Conservation (phyloP, 257 asterid genomes). For the Fraxinus americana region DNA sequence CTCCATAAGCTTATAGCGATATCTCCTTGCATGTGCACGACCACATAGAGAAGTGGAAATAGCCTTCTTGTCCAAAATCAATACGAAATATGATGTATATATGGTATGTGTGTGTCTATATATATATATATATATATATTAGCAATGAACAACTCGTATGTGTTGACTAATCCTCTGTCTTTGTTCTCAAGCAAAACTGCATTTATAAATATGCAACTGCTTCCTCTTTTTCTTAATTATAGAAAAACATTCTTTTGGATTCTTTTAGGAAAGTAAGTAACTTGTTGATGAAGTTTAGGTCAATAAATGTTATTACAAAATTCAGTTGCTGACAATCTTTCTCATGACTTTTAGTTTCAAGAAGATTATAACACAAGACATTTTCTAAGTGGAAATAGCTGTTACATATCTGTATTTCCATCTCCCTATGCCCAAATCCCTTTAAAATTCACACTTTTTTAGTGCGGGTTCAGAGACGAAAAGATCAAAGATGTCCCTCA, state of each 20-base stretch:
- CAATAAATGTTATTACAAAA: slow-evolving; percentile 27
- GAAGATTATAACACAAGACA: slow-evolving; percentile 2
- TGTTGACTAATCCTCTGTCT: slow-evolving; percentile 40
- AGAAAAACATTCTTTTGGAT: not conserved
- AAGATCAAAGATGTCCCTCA: slow-evolving; percentile 28
- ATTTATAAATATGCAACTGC: slow-evolving; percentile 14
- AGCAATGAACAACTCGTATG: slow-evolving; percentile 8
- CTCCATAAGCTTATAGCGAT: no score
- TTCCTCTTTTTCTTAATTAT: slow-evolving; percentile 16
- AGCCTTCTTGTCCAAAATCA: no score
- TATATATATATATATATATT: no score
- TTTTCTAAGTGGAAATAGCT: no score
- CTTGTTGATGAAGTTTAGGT: slow-evolving; percentile 4
- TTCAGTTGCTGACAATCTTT: slow-evolving; percentile 18
- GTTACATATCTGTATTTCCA: no score
- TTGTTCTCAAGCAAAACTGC: slow-evolving; percentile 43
- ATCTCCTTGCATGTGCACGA: no score
- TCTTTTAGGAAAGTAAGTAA: slow-evolving; percentile 10
- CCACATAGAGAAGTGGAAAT: no score
- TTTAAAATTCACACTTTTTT: slow-evolving; percentile 4
- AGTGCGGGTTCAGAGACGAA: slow-evolving; percentile 15
- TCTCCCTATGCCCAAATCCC: no score
- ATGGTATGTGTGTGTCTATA: no score
- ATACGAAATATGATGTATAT: no score
- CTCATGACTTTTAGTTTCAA: slow-evolving; percentile 19